Conservation (phyloP, 306 rosid species). For the Glycine latifolia region DNA sequence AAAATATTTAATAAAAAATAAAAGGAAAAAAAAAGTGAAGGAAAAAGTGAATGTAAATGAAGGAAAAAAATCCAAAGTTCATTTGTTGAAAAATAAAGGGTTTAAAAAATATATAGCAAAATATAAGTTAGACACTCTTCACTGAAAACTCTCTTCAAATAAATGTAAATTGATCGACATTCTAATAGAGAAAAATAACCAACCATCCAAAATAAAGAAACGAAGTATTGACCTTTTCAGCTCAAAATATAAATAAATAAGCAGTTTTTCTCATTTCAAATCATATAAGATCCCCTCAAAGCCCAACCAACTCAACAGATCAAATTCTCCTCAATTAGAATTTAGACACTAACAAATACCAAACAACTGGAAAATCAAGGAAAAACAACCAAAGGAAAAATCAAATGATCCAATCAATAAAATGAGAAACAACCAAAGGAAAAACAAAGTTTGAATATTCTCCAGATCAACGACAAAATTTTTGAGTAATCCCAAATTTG, state of each 20-base stretch:
- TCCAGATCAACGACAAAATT: background rate
- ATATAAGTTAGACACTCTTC: background rate
- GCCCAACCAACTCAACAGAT: constrained; percentile 2
- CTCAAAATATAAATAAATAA: background rate
- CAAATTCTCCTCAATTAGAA: constrained; percentile 10
- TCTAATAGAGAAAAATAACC: background rate
- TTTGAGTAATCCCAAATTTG: background rate
- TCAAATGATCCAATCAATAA: too few species aligned
- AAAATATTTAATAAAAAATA: constrained; percentile 34
- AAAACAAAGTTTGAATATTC: background rate
- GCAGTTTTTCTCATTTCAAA: background rate
- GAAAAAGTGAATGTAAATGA: background rate
- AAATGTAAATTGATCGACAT: constrained; percentile 10
- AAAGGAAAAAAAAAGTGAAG: background rate
- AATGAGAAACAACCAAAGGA: background rate
- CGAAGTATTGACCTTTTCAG: background rate
- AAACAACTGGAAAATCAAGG: background rate
- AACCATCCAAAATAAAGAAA: constrained; percentile 15
- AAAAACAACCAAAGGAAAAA: constrained; percentile 6
- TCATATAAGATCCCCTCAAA: constrained; percentile 30
- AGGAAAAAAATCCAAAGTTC: constrained; percentile 24
- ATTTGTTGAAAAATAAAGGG: constrained; percentile 20
- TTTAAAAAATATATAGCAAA: constrained; percentile 16
- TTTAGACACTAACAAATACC: background rate
- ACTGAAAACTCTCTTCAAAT: background rate